A percentile compares a stretch with the other conserved stretches of the same genome.
Conservation (phyloP, 371 early-diverging fungal species). For the Apophysomyces trapeziformis region DNA sequence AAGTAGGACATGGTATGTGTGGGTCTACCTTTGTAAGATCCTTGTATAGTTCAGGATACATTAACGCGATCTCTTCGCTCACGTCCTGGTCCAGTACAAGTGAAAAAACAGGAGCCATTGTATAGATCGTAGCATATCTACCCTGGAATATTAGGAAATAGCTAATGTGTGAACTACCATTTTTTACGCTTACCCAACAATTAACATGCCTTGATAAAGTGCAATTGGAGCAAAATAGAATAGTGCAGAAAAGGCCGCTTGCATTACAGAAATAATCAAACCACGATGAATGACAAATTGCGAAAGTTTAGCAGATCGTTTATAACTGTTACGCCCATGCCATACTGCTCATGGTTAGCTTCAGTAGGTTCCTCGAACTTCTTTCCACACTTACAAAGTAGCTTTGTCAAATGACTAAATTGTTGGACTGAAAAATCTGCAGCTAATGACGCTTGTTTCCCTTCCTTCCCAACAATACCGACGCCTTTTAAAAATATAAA, state of each 20-base stretch:
- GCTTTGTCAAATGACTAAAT: conserved; percentile 86
- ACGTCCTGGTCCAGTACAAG: conserved; percentile 94
- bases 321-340: conserved; percentile 98
- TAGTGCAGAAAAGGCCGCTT: conserved; percentile 98
- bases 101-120: conserved; percentile 98
- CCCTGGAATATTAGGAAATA: conserved; percentile 53
- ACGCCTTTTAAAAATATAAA: conserved; percentile 53
- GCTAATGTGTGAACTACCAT: not conserved
- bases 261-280: conserved; percentile 96
- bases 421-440: conserved; percentile 97
- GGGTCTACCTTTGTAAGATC: conserved; percentile 83
- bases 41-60: conserved; percentile 98
- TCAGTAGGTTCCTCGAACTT: not conserved
- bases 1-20: not conserved
- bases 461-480: conserved; percentile 99
- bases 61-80: conserved; percentile 86
- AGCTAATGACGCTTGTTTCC: conserved; percentile 96
- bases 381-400: conserved; percentile 62
- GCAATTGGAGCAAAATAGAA: conserved; percentile 99
- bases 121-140: conserved; percentile 95
- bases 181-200: conserved; percentile 50
- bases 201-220: conserved; percentile 85
- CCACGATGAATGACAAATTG: conserved; percentile 99
- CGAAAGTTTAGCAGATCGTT: conserved; percentile 93
- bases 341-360: conserved; percentile 59